Percentiles rank a stretch among this genome's conserved stretches.
These are phyloP conservation scores for Cyclotella atomus DNA, from an alignment of 108 stramenopile genomes.

Conservation along the genomic window DNA sequence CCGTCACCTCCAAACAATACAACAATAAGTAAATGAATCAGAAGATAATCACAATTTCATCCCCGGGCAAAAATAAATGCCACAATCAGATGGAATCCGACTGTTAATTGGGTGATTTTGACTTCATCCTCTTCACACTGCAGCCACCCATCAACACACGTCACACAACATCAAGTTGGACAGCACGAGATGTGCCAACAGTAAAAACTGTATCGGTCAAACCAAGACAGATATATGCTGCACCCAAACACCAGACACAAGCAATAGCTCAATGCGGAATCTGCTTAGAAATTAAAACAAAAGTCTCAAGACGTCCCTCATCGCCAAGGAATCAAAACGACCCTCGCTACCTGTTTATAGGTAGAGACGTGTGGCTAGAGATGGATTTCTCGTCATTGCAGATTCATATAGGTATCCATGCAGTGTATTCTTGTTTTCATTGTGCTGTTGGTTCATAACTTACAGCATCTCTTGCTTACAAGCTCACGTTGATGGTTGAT, in stretches of 20 bases:
- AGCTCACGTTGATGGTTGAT: too few relatives aligned
- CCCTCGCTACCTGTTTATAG: slow-evolving; percentile 13
- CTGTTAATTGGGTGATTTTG: slow-evolving; percentile 48
- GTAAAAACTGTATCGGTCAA: too few relatives aligned
- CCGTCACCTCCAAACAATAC: background rate
- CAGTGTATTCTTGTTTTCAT: too few relatives aligned
- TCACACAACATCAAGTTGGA: too few relatives aligned
- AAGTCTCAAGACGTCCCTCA: slow-evolving; percentile 54
- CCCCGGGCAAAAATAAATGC: slow-evolving; percentile 18
- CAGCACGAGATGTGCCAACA: too few relatives aligned
- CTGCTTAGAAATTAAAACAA: slow-evolving; percentile 62
- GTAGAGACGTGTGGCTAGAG: slow-evolving; percentile 27
- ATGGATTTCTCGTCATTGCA: slow-evolving; percentile 54
- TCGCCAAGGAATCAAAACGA: slow-evolving; percentile 37
- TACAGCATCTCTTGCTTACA: too few relatives aligned
- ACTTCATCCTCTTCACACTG: slow-evolving; percentile 34
- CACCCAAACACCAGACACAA: background rate
- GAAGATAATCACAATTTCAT: slow-evolving; percentile 51
- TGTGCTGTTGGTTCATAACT: too few relatives aligned
- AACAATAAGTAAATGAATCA: slow-evolving; percentile 32
- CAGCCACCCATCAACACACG: too few relatives aligned
- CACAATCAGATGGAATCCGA: slow-evolving; percentile 47
- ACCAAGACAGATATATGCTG: background rate
- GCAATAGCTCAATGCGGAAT: background rate
- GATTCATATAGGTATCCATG: too few relatives aligned